Evolutionary conservation across 257 asterid genomes (phyloP), one percentile per base, ranked within the genome.

Genomic region (Parsonsia alboflavescens): DNA sequence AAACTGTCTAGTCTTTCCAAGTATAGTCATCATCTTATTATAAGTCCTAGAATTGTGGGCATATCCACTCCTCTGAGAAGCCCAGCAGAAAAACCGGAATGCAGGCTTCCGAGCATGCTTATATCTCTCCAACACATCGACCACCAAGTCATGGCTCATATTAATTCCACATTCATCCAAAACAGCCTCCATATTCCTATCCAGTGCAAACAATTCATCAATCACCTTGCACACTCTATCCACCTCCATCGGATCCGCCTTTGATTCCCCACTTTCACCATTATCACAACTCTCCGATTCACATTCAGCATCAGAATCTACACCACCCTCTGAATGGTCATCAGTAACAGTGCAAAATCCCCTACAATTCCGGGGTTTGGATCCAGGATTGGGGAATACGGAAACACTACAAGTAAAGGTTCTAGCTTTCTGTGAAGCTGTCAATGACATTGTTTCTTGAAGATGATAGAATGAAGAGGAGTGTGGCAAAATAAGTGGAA

Each of bases 41-140:
- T 86, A 90, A 8, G 98, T 89, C 57, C 85, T 88, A 4, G 89
- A 82, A 81, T 90, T 88, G 71, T 90, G 98, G 54, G 71, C 80
- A 71, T 82, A 92, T 33, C 84, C 90, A n/a, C 83, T 84, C 78
- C 56, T 81, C 75, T 80, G 87, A 19, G 78, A 79, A 24, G 91
- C 97, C 98, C 99, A 94, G 77, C 82, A 75, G 39, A 94, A 94
- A 76, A 94, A 92, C 17, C 97, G 82, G 85, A 90, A 90, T 2
- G 98, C 98, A 10, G 96, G 96, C 77, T 90, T 94, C 19, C 96
- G 67, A 42, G 99, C 99, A 83, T 87, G 93, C 80, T 88, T 90
- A 79, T 86, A 94, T 77, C 93, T 86, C 68, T 83, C 83, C 75
- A 94, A 74, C 45, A 94, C 98, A 67, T 84, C 86, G 65, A 92